Conservation (phyloP, 148 eudicot species). For the Heliosperma pusillum region DNA sequence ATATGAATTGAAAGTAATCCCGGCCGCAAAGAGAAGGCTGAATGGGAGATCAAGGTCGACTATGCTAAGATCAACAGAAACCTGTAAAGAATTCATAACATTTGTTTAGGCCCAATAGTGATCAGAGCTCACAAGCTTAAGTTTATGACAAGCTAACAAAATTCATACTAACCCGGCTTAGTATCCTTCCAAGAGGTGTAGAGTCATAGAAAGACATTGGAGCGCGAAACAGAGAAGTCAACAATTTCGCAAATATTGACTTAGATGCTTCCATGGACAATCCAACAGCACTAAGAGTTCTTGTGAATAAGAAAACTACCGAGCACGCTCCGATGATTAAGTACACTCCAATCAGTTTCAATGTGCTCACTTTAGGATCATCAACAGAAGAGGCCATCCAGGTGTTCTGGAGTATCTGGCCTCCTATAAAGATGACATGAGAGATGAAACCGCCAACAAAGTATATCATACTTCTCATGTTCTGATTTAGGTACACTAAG, state of each 20-base stretch:
- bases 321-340: conserved; percentile 58
- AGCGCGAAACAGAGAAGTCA: conserved; percentile 76
- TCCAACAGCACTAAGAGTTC: conserved; percentile 51
- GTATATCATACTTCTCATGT: conserved; percentile 45
- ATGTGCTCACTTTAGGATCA: conserved; percentile 49
- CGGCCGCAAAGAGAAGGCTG: conserved; percentile 52
- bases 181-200: conserved; percentile 89
- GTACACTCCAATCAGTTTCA: conserved; percentile 65
- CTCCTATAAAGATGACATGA: conserved; percentile 45
- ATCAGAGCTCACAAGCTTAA: conserved; percentile 1
- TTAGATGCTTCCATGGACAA: conserved; percentile 68
- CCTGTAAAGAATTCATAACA: conserved; percentile 33
- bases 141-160: neutral
- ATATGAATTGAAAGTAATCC: conserved; percentile 51
- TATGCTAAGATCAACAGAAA: conserved; percentile 79
- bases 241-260: conserved; percentile 62
- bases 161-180: conserved; percentile 59
- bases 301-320: conserved; percentile 38
- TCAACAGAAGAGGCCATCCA: conserved; percentile 97
- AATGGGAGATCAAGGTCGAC: conserved; percentile 81
- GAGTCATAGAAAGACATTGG: conserved; percentile 98
- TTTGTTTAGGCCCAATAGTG: neutral
- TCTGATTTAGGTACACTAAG: conserved; percentile 65
- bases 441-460: conserved; percentile 54
- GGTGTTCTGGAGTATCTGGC: conserved; percentile 70